Evolutionary conservation across 2,329 filamentous ascomycete species (phyloP).

Genomic region (Paracamarosporium sp.): DNA sequence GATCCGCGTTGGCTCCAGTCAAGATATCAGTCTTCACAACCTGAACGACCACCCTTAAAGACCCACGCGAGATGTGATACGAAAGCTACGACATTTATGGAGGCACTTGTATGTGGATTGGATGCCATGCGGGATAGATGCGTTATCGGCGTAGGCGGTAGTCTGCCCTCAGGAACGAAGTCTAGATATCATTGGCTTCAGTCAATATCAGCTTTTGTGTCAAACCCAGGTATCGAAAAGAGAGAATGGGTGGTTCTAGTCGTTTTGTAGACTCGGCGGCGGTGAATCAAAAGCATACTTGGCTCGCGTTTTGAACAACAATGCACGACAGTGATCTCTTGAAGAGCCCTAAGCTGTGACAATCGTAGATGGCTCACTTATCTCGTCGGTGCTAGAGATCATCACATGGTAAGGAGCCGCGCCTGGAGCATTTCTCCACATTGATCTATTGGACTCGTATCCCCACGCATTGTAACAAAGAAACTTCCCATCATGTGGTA

Average conservation of each 20-base stretch:
- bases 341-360: no score
- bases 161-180: neutral
- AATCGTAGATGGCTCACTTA: no score
- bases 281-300: neutral
- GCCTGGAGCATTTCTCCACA: no score
- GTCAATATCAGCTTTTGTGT: neutral
- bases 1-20: conserved; percentile 54
- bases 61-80: neutral
- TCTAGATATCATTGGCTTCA: neutral
- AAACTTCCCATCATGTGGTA: no score
- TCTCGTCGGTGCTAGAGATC: no score
- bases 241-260: neutral
- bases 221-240: neutral
- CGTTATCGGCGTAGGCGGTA: neutral
- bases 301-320: neutral
- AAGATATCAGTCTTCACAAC: conserved; percentile 70
- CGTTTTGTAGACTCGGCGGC: neutral
- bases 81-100: neutral
- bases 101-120: neutral
- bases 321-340: neutral
- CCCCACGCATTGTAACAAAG: no score
- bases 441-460: no score
- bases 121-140: neutral
- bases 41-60: conserved; percentile 47
- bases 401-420: no score